Percentiles rank a stretch among this genome's conserved stretches.
phyloP scores from a whole-genome alignment of 192 early-diverging fungal species.

The Pecoramyces ruminantium region DNA sequence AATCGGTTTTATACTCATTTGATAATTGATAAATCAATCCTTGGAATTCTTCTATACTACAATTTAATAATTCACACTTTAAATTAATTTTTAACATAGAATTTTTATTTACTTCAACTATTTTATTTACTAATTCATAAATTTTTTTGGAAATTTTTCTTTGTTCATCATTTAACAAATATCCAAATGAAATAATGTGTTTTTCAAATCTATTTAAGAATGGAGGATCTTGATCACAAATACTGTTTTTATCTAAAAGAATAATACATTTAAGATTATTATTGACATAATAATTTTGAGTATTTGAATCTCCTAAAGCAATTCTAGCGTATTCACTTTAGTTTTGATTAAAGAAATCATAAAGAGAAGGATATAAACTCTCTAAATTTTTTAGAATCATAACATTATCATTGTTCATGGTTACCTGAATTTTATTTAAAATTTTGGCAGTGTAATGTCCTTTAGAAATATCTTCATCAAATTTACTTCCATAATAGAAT shows the following conservation, averaged over 20 bases:
- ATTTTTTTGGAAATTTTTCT: neutral
- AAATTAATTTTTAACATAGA: neutral
- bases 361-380: neutral
- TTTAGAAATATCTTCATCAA: neutral
- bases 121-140: neutral
- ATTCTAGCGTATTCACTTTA: neutral
- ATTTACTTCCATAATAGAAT: neutral
- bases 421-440: neutral
- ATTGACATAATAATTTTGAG: neutral
- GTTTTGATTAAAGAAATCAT: neutral
- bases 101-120: neutral
- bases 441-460: neutral
- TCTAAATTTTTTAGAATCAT: neutral
- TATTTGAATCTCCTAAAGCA: neutral
- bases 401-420: neutral
- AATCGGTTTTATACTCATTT: neutral
- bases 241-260: neutral
- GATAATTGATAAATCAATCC: neutral
- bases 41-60: neutral
- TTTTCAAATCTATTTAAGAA: neutral
- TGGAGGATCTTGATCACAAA: neutral
- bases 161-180: neutral
- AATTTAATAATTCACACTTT: neutral
- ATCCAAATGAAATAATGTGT: neutral
- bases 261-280: neutral